Percentiles rank a stretch among this genome's conserved stretches.
These are phyloP conservation scores for Craterostigma plantagineum DNA, from an alignment of 257 asterid genomes.

Conservation along the genomic window DNA sequence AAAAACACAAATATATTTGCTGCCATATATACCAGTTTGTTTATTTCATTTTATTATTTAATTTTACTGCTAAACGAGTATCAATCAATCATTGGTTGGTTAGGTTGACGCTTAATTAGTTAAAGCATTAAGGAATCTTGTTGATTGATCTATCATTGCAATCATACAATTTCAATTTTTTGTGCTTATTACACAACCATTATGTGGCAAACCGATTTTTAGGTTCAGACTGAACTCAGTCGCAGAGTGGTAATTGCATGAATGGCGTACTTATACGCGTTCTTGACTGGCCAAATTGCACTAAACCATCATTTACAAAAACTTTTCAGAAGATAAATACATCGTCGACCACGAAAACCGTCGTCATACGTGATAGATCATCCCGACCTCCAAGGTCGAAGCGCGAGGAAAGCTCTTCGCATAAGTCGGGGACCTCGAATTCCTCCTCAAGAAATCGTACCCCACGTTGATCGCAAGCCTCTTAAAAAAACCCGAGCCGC, in stretches of 20 bases:
- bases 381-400: slow-evolving; percentile 85
- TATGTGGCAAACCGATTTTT: no score
- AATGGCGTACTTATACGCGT: neutral
- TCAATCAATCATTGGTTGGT: no score
- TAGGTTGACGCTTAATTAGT: no score
- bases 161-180: no score
- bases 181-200: slow-evolving; percentile 1
- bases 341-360: neutral
- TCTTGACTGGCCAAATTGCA: neutral
- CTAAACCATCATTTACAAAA: slow-evolving; percentile 6
- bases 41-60: no score
- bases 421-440: slow-evolving; percentile 60
- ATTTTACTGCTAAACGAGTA: no score
- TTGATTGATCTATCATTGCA: no score
- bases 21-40: no score
- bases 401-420: slow-evolving; percentile 70
- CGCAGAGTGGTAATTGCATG: no score
- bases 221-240: no score
- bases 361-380: slow-evolving; percentile 72
- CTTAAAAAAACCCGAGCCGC: slow-evolving; percentile 58
- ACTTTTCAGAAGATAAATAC: neutral
- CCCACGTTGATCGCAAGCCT: slow-evolving; percentile 44
- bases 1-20: no score
- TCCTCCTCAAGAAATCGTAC: slow-evolving; percentile 75
- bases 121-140: no score